These are phyloP conservation scores for Davidsoniella neocaledoniae DNA, from an alignment of 2,329 filamentous ascomycete species.

Conservation along the genomic window DNA sequence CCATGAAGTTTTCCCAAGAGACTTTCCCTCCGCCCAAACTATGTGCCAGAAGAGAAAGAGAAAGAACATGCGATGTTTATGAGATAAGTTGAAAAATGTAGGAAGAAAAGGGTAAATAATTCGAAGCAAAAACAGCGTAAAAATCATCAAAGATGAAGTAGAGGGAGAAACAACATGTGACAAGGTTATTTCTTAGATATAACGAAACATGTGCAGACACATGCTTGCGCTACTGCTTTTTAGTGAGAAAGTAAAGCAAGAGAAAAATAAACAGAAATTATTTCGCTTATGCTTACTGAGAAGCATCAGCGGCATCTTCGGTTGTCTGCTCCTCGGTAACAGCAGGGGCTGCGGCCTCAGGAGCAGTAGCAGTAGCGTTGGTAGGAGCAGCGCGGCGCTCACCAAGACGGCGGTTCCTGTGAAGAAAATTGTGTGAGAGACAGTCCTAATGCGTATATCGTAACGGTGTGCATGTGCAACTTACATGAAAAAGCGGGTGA, in stretches of 20 bases:
- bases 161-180: background rate
- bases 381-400: background rate
- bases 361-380: conserved; percentile 3
- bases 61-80: background rate
- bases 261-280: background rate
- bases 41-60: conserved; percentile 14
- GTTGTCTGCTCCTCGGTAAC: background rate
- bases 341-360: background rate
- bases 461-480: conserved; percentile 20
- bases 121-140: background rate
- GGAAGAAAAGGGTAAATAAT: background rate
- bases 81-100: background rate
- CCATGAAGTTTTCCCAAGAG: too few species aligned
- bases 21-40: conserved; percentile 8
- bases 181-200: background rate
- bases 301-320: background rate
- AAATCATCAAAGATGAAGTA: background rate
- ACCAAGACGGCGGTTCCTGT: conserved; percentile 8
- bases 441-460: background rate
- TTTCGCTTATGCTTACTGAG: background rate
- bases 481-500: conserved; percentile 63
- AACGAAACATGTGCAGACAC: background rate
- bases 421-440: background rate
- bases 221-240: background rate
- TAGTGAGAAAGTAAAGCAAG: too few species aligned